Evolutionary conservation across 495 filamentous ascomycete species (phyloP).

Genomic region (Penicillium canescens): DNA sequence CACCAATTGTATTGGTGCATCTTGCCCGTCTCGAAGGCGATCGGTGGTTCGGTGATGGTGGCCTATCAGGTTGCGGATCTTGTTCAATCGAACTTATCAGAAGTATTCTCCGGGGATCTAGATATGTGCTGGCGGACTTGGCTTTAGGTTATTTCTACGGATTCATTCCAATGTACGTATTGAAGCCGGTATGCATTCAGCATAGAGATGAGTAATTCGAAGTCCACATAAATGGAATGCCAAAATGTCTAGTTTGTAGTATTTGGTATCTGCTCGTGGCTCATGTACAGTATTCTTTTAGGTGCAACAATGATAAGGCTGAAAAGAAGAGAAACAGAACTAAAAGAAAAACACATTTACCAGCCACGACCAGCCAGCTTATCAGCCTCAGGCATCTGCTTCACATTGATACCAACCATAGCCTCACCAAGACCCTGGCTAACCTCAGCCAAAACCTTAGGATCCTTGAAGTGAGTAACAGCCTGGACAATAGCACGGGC

Average conservation of each 20-base stretch:
- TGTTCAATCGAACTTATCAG: too few relatives aligned
- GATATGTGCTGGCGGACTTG: too few relatives aligned
- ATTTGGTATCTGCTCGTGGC: conserved; percentile 14
- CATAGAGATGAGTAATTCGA: not conserved
- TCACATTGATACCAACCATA: conserved; percentile 91
- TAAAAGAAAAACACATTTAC: conserved; percentile 48
- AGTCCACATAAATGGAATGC: not conserved
- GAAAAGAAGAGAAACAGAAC: conserved; percentile 3
- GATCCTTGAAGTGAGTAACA: conserved; percentile 82
- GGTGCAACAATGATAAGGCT: conserved; percentile 11
- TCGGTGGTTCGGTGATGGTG: conserved; percentile 15
- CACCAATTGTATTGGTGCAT: too few relatives aligned
- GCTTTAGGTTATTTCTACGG: too few relatives aligned
- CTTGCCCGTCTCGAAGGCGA: not conserved
- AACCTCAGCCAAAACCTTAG: conserved; percentile 84
- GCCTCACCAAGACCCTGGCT: conserved; percentile 86
- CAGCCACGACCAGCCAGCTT: conserved; percentile 87
- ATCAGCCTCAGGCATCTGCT: conserved; percentile 68
- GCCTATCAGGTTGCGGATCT: conserved; percentile 14
- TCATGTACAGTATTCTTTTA: conserved; percentile 25
- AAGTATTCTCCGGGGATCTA: too few relatives aligned
- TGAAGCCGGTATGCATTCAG: too few relatives aligned
- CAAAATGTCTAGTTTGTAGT: conserved; percentile 2
- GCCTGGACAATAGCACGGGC: conserved; percentile 95
- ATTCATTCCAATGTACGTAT: too few relatives aligned